Evolutionary conservation across 352 stramenopile genomes (phyloP).

Genomic region (Pilasporangium apinafurcum): DNA sequence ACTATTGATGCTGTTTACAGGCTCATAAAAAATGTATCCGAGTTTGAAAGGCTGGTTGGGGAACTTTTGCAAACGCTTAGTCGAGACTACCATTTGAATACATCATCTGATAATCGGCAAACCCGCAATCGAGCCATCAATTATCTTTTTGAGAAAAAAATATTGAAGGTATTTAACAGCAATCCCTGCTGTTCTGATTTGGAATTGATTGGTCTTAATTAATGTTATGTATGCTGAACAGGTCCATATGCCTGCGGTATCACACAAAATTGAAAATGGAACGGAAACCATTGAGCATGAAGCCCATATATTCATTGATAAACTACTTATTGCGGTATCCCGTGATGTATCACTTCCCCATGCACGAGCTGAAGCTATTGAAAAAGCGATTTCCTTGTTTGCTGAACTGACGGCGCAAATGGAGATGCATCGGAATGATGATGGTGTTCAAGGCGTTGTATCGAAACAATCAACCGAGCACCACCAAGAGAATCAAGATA

Average conservation of each 20-base stretch:
- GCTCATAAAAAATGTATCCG: slow-evolving; percentile 24
- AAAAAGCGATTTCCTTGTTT: slow-evolving; percentile 38
- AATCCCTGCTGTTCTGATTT: no score
- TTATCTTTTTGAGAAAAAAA: slow-evolving; percentile 31
- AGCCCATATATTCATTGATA: slow-evolving; percentile 26
- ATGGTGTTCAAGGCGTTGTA: slow-evolving; percentile 1
- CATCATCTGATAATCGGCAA: slow-evolving; percentile 28
- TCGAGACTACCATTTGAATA: slow-evolving; percentile 30
- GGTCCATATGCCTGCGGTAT: slow-evolving; percentile 4
- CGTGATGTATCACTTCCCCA: slow-evolving; percentile 15
- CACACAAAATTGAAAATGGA: slow-evolving; percentile 1
- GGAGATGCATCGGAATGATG: slow-evolving; percentile 1
- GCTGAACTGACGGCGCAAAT: slow-evolving; percentile 25
- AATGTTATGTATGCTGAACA: no score
- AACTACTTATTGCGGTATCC: slow-evolving; percentile 23
- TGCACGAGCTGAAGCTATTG: slow-evolving; percentile 27
- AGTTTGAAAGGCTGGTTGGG: slow-evolving; percentile 37
- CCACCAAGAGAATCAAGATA: background rate
- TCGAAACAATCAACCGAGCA: slow-evolving; percentile 1
- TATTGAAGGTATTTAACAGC: slow-evolving; percentile 32
- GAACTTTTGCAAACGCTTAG: slow-evolving; percentile 34
- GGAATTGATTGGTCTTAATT: no score
- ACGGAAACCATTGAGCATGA: slow-evolving; percentile 17
- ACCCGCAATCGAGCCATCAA: slow-evolving; percentile 38
- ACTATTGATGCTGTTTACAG: slow-evolving; percentile 36